Percentiles rank a stretch among this genome's conserved stretches.
These are phyloP conservation scores for Toxicodendron radicans DNA, from an alignment of 345 rosid genomes.

Conservation along the genomic window DNA sequence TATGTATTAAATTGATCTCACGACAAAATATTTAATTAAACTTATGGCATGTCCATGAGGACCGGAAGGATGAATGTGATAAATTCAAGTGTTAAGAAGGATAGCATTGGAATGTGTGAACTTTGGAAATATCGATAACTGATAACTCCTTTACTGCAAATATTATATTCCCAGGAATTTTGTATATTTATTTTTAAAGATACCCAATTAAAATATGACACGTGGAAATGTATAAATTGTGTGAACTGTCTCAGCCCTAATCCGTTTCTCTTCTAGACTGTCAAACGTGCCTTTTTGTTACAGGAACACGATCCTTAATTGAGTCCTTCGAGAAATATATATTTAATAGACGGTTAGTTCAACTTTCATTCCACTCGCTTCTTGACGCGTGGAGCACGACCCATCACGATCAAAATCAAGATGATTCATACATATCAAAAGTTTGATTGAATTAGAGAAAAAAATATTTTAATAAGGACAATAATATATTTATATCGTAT, in stretches of 20 bases:
- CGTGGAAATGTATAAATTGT: background rate
- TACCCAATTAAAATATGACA: background rate
- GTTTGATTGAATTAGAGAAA: too few relatives aligned
- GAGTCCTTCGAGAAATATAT: background rate
- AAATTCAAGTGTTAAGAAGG: too few relatives aligned
- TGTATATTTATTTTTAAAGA: background rate
- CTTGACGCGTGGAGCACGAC: background rate
- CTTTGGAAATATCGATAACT: slow-evolving; percentile 1
- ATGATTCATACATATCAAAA: too few relatives aligned
- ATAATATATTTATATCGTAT: too few relatives aligned
- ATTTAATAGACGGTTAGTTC: background rate
- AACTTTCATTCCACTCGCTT: background rate
- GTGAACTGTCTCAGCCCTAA: background rate
- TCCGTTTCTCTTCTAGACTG: background rate
- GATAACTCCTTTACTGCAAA: background rate
- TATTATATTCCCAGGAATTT: background rate
- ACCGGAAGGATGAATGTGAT: too few relatives aligned
- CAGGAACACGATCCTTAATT: background rate
- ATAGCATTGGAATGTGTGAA: slow-evolving; percentile 20
- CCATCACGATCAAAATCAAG: background rate
- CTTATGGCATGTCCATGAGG: too few relatives aligned
- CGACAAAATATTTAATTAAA: too few relatives aligned
- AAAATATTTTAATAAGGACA: too few relatives aligned
- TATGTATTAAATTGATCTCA: too few relatives aligned
- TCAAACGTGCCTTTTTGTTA: background rate